phyloP scores from a whole-genome alignment of 805 yeast species.

The Maudiozyma saulgeensis region DNA sequence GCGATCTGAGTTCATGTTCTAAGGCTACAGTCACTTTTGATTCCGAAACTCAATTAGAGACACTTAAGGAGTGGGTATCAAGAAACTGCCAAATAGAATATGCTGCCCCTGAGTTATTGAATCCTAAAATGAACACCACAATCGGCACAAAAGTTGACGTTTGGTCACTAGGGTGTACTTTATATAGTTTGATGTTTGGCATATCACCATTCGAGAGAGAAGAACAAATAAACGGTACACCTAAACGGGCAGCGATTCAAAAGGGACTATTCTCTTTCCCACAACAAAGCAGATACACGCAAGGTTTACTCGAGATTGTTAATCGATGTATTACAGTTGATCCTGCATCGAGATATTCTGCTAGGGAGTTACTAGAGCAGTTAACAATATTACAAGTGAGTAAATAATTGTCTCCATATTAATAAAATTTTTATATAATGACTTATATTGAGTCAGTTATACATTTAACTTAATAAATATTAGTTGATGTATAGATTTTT shows the following conservation, averaged over 20 bases:
- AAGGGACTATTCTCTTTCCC: slow-evolving; percentile 48
- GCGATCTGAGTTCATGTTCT: slow-evolving; percentile 76
- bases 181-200: slow-evolving; percentile 69
- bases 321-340: slow-evolving; percentile 52
- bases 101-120: slow-evolving; percentile 83
- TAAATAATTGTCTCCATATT: not conserved
- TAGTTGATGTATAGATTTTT: not conserved
- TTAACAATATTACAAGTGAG: slow-evolving; percentile 22
- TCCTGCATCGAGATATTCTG: slow-evolving; percentile 50
- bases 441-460: not conserved
- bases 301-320: slow-evolving; percentile 47
- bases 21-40: slow-evolving; percentile 47
- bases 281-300: slow-evolving; percentile 35
- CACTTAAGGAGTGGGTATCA: slow-evolving; percentile 60
- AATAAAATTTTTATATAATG: not conserved
- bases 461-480: not conserved
- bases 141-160: slow-evolving; percentile 62
- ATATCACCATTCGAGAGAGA: slow-evolving; percentile 82
- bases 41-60: slow-evolving; percentile 60
- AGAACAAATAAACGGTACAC: slow-evolving; percentile 75
- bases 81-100: slow-evolving; percentile 82
- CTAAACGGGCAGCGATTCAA: slow-evolving; percentile 62
- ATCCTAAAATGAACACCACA: slow-evolving; percentile 55
- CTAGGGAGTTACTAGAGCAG: slow-evolving; percentile 46
- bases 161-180: slow-evolving; percentile 85